Conservation (phyloP, 169 alveolate species). For the Amoebophrya sp. region DNA sequence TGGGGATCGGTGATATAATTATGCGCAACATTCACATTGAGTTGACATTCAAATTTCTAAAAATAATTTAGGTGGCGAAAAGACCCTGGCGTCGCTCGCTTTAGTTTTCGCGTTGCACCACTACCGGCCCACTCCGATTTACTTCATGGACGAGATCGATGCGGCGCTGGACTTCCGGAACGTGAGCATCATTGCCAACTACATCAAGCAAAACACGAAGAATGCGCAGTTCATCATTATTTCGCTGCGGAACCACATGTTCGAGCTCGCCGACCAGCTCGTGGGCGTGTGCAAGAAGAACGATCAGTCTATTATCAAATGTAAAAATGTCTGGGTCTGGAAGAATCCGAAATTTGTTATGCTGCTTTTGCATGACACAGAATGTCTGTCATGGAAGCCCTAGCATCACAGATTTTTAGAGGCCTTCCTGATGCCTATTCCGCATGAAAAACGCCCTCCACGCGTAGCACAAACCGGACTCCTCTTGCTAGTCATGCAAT, state of each 20-base stretch:
- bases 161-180: conserved; percentile 99
- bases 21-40: no score
- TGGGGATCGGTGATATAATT: no score
- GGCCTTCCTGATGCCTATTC: no score
- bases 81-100: conserved; percentile 91
- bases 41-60: no score
- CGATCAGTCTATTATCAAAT: not conserved
- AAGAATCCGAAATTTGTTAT: no score
- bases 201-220: conserved; percentile 83
- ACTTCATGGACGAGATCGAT: conserved; percentile 99
- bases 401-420: no score
- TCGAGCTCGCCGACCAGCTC: conserved; percentile 84
- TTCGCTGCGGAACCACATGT: conserved; percentile 81
- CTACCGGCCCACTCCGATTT: conserved; percentile 95
- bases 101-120: conserved; percentile 97
- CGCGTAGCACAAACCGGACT: no score
- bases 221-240: conserved; percentile 96
- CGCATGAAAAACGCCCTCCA: no score
- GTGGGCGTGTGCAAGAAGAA: conserved; percentile 85
- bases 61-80: conserved; percentile 99
- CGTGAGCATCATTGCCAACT: conserved; percentile 81
- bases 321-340: no score
- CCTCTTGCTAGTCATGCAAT: no score
- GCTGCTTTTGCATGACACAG: no score
- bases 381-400: no score